Evolutionary conservation across 306 rosid genomes (phyloP).

Genomic region (Benincasa hispida): DNA sequence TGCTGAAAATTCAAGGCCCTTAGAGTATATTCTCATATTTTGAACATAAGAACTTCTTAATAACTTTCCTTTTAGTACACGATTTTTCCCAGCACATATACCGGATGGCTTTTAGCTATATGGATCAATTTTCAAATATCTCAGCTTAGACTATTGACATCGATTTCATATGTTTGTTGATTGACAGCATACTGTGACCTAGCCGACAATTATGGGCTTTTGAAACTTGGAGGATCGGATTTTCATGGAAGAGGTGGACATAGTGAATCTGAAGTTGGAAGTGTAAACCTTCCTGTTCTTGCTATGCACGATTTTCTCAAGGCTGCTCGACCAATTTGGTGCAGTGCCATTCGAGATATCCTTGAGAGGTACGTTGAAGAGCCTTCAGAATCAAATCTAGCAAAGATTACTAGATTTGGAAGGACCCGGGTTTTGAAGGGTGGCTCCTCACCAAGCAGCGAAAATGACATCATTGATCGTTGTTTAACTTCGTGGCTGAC

Average conservation of each 20-base stretch:
- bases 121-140: neutral
- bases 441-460: slow-evolving; percentile 32
- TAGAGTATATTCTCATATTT: neutral
- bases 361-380: slow-evolving; percentile 54
- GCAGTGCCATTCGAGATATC: slow-evolving; percentile 49
- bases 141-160: neutral
- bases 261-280: slow-evolving; percentile 75
- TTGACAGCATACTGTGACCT: slow-evolving; percentile 69
- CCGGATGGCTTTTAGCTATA: neutral
- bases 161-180: slow-evolving; percentile 8
- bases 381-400: slow-evolving; percentile 70
- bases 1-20: neutral
- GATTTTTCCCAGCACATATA: neutral
- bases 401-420: slow-evolving; percentile 48
- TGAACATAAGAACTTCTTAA: neutral
- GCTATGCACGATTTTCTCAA: slow-evolving; percentile 61
- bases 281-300: slow-evolving; percentile 79
- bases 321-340: slow-evolving; percentile 80
- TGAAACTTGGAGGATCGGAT: slow-evolving; percentile 95
- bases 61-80: neutral
- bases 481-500: slow-evolving; percentile 70
- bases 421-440: slow-evolving; percentile 38
- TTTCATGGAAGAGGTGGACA: slow-evolving; percentile 82
- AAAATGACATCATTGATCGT: slow-evolving; percentile 52
- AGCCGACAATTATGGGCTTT: slow-evolving; percentile 59